Conservation (phyloP, 2,329 filamentous ascomycete genomes). For the Neofusicoccum laricinum region DNA sequence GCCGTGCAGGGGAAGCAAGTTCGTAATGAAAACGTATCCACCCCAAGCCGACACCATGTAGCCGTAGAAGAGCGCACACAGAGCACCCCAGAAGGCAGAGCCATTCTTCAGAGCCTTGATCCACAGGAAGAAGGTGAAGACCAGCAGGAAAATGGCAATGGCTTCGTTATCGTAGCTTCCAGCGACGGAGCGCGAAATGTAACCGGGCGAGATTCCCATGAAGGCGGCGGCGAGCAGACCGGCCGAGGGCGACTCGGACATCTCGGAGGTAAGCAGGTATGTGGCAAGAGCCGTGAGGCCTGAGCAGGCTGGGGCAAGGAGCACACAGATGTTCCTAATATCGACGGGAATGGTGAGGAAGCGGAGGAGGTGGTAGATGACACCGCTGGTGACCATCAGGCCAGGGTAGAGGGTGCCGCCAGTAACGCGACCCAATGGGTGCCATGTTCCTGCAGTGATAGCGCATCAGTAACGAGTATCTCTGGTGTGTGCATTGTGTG, state of each 20-base stretch:
- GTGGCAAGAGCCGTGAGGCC: constrained; percentile 89
- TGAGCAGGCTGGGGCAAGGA: constrained; percentile 91
- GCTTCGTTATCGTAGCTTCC: constrained; percentile 99
- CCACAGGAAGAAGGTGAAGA: constrained; percentile 98
- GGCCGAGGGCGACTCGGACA: constrained; percentile 92
- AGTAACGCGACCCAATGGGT: constrained; percentile 95
- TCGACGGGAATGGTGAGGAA: constrained; percentile 89
- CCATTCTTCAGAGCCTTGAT: constrained; percentile 97
- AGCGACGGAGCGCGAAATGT: constrained; percentile 95
- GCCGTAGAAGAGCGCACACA: constrained; percentile 94
- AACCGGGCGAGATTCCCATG: constrained; percentile 96
- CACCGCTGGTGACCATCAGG: constrained; percentile 97
- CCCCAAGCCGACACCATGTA: constrained; percentile 99
- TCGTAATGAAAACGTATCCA: constrained; percentile 99
- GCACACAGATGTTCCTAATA: constrained; percentile 97
- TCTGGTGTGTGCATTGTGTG: neutral
- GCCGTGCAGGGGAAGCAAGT: constrained; percentile 87
- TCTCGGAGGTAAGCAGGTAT: constrained; percentile 94
- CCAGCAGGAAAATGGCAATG: constrained; percentile 96
- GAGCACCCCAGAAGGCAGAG: constrained; percentile 92
- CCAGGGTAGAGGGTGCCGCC: constrained; percentile 98
- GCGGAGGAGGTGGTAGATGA: constrained; percentile 91
- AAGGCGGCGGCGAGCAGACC: constrained; percentile 91
- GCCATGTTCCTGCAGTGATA: constrained; percentile 73
- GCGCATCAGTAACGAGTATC: neutral